These are phyloP conservation scores for Aphanomyces astaci DNA, from an alignment of 352 stramenopile species.

Conservation along the genomic window DNA sequence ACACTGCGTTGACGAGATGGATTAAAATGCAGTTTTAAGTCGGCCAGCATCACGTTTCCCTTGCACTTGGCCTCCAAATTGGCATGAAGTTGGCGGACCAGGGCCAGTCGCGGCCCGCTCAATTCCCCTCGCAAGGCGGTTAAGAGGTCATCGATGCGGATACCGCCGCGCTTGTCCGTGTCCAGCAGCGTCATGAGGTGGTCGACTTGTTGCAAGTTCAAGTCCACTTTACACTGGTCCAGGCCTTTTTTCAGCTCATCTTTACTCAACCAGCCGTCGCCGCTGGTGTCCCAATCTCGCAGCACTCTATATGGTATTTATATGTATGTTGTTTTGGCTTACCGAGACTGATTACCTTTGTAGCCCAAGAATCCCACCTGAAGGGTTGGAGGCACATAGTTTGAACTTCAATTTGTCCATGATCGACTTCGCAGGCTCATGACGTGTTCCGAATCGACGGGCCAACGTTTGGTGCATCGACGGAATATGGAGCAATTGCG, in stretches of 20 bases:
- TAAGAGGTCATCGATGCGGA: slow-evolving; percentile 57
- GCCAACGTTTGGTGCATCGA: slow-evolving; percentile 1
- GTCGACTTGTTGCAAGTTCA: slow-evolving; percentile 56
- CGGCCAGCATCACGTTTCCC: slow-evolving; percentile 22
- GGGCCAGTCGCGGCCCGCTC: slow-evolving; percentile 24
- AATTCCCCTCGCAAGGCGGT: slow-evolving; percentile 40
- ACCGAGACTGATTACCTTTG: slow-evolving; percentile 8
- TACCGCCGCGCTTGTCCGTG: slow-evolving; percentile 31
- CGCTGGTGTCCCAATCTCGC: slow-evolving; percentile 32
- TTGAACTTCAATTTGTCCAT: slow-evolving; percentile 16
- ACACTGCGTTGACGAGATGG: slow-evolving; percentile 30
- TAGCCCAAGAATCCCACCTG: not conserved
- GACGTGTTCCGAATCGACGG: slow-evolving; percentile 22
- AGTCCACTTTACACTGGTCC: slow-evolving; percentile 44
- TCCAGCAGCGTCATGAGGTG: slow-evolving; percentile 37
- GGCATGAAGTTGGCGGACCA: slow-evolving; percentile 41
- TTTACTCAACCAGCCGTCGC: slow-evolving; percentile 43
- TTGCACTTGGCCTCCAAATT: slow-evolving; percentile 18
- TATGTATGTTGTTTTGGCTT: slow-evolving; percentile 23
- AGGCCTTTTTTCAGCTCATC: slow-evolving; percentile 53
- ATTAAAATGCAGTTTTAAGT: slow-evolving; percentile 29
- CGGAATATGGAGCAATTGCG: slow-evolving; percentile 20
- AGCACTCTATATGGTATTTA: slow-evolving; percentile 40
- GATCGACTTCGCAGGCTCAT: slow-evolving; percentile 18
- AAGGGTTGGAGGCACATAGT: not conserved